Base-by-base conservation (phyloP, 306 rosid genomes). In the Gynostemma pentaphyllum region DNA sequence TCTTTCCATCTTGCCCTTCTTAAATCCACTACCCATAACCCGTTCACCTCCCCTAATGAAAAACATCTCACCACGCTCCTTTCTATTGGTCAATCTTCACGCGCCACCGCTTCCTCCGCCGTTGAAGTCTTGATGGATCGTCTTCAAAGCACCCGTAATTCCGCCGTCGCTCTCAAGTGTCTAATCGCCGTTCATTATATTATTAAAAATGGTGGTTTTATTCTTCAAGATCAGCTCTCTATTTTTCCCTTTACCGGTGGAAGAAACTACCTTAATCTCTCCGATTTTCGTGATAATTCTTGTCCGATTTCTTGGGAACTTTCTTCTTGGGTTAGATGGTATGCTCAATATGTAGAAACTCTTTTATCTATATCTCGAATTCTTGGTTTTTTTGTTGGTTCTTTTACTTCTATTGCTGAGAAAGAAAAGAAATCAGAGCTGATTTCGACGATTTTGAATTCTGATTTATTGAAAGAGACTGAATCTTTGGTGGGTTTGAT, bases 111-210 rank as follows among this genome's bases (percentile, higher is more conserved):
- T 7, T 69, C 96, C 11, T 46, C 83, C 51, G 80, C 74, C 52
- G 44, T 91, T 0, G 96, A 91, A 18, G 42, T 76, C 48, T 79
- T 91, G 18, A 91, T 85, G 95, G 92, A 91, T 71, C 87, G 98
- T 8, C 87, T 91, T 7, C 89, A 85, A 2, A 64, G 22, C 64
- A 91, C 98, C 44, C 73, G 72, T 22, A 72, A 69, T 86, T 76
- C 96, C 63, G 82, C 91, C 69, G 98, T 91, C 11, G 96, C 98
- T 0, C 92, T 91, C 80, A 91, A 91, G 55, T 91, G 92, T 52
- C 83, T 91, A n/a, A 26, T 91, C 79, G 82, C 75, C 45, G 83
- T 84, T 62, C 96, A 87, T 69, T 86, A 80, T 64, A 75, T 91
- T 55, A 41, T 82, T 75, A 69, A 45, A 40, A 68, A 57, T 67